Evolutionary conservation across 768 basidiomycete genomes (phyloP), one percentile per base, ranked within the genome.

Genomic region (Leccinum boreale): DNA sequence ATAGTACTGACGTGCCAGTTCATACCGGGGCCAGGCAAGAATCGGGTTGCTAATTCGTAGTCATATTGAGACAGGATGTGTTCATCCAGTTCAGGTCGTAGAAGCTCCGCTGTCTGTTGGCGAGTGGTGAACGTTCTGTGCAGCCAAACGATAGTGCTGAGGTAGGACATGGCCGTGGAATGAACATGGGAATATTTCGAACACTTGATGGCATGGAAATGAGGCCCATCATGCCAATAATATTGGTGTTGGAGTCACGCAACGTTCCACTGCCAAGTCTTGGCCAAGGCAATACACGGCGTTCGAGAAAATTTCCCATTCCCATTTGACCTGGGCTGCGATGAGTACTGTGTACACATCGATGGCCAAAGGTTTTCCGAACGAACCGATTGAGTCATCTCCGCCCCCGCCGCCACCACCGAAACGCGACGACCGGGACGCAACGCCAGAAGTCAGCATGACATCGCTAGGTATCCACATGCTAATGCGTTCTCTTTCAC

Each of bases 11-110:
- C 77, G 56, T 78, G 75, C 60, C 73, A 75, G 59, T 80, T 75
- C 31, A 76, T 68, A 73, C 80, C 62, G 74, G 66, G 63, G 39
- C 78, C 79, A 36, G 85, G 79, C 26, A 85, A 70, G 74, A 87
- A 89, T 26, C 66, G 66, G 56, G 76, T 66, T 4, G 85, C 81
- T 11, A 79, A 68, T 0, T 86, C 76, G 67, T 81, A 87, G 75
- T 89, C 87, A 54, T 77, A 79, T 19, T 63, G 65, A 19, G 71
- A 62, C 17, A 73, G 49, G 26, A 68, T 55, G 4, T 58, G 60
- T 15, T 63, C 70, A 29, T 73, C 73, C 14, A 74, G 53, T 46
- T 73, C 71, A 10, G 71, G 71, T 5, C 61, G 66, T 28, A 73
- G 50, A 46, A 74, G 71, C 47, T 73, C 73, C 48, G 57, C 55